Conservation (phyloP, 2,329 filamentous ascomycete genomes). For the Tolypocladium endophyticum region DNA sequence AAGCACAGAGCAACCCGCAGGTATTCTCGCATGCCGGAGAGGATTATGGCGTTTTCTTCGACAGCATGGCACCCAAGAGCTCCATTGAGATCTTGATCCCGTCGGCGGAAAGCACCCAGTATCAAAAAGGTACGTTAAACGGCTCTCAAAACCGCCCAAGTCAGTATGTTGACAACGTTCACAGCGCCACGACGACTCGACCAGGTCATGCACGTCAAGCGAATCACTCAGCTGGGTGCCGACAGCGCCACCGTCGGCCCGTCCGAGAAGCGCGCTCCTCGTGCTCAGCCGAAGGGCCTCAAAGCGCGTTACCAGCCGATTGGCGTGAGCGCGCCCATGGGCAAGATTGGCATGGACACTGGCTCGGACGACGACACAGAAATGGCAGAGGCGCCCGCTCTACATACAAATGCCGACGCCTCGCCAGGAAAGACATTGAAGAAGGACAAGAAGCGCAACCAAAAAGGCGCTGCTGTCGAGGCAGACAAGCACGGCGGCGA, state of each 20-base stretch:
- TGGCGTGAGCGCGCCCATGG: conserved; percentile 33
- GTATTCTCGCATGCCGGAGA: conserved; percentile 54
- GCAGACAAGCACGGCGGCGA: conserved; percentile 5
- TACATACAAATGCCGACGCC: conserved; percentile 7
- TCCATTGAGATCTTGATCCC: conserved; percentile 53
- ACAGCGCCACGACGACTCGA: conserved; percentile 33
- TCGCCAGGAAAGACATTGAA: conserved; percentile 18
- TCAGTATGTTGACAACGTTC: background rate
- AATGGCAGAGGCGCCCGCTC: conserved; percentile 29
- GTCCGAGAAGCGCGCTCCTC: conserved; percentile 39
- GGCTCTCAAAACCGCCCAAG: background rate
- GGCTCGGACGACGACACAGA: conserved; percentile 29
- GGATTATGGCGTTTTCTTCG: conserved; percentile 49
- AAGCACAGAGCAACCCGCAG: conserved; percentile 38
- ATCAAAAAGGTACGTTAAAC: conserved; percentile 36
- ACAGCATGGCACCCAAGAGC: conserved; percentile 36
- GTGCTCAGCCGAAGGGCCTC: conserved; percentile 57
- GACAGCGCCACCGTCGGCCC: conserved; percentile 23
- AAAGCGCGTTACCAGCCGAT: conserved; percentile 58
- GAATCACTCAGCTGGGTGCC: conserved; percentile 46
- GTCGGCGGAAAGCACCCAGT: conserved; percentile 41
- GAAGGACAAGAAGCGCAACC: conserved; percentile 14
- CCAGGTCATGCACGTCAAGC: conserved; percentile 54
- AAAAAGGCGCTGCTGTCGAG: background rate
- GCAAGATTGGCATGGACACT: conserved; percentile 27